Percentiles rank a stretch among this genome's conserved stretches.
These are phyloP conservation scores for Sporisorium iseilematis-ciliati DNA, from an alignment of 1,284 basidiomycete species.

Conservation along the genomic window DNA sequence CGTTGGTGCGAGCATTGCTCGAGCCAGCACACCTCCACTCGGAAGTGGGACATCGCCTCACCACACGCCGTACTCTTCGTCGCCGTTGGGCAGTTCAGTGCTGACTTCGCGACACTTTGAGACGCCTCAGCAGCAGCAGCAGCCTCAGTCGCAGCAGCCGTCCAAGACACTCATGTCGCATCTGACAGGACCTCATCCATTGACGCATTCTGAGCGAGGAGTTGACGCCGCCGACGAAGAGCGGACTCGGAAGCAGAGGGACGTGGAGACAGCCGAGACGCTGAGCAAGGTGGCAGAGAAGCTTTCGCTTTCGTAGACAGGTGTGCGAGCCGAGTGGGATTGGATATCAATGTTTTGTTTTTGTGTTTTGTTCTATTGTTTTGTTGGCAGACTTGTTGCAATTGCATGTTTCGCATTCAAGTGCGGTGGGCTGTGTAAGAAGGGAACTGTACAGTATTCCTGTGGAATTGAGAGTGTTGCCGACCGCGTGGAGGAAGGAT, in stretches of 20 bases:
- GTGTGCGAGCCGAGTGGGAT: no score
- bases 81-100: constrained; percentile 42
- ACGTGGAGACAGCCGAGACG: constrained; percentile 44
- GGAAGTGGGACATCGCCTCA: constrained; percentile 24
- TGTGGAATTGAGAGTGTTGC: neutral
- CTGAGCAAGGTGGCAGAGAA: constrained; percentile 41
- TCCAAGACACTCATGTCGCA: constrained; percentile 8
- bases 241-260: constrained; percentile 22
- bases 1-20: neutral
- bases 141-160: constrained; percentile 17
- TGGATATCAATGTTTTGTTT: neutral
- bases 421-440: neutral
- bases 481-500: neutral
- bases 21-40: constrained; percentile 31
- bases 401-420: neutral
- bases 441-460: no score
- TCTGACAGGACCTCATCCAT: constrained; percentile 16
- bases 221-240: neutral
- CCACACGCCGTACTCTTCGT: constrained; percentile 44
- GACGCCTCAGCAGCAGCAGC: constrained; percentile 23
- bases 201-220: constrained; percentile 9
- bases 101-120: constrained; percentile 38
- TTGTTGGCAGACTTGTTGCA: neutral
- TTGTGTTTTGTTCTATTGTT: constrained; percentile 2
- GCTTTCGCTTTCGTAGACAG: constrained; percentile 31